phyloP scores from a whole-genome alignment of 768 basidiomycete species.

The Suillus ampliporus region DNA sequence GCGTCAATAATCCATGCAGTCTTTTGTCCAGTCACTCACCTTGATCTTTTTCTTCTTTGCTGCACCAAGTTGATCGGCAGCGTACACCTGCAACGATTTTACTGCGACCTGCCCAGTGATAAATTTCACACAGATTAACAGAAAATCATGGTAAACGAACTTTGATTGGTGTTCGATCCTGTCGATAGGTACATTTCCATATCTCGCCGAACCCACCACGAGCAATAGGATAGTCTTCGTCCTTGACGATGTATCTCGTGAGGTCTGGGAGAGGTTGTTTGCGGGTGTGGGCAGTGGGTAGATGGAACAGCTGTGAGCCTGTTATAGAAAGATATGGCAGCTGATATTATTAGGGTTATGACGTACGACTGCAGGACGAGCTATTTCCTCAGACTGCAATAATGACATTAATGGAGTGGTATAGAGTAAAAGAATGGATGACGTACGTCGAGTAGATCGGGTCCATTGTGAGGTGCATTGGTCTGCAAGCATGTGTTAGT shows the following conservation, averaged over 20 bases:
- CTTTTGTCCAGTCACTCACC: not conserved
- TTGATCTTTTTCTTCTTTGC: slow-evolving; percentile 12
- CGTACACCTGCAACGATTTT: slow-evolving; percentile 6
- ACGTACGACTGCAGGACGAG: too few species aligned
- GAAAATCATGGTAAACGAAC: not conserved
- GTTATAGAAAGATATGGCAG: too few species aligned
- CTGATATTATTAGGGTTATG: too few species aligned
- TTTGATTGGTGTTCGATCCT: not conserved
- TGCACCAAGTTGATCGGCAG: not conserved
- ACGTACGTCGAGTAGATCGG: not conserved
- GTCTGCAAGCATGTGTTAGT: not conserved
- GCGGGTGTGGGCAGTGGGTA: too few species aligned
- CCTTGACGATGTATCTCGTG: not conserved
- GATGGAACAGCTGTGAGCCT: too few species aligned
- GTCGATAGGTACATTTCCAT: slow-evolving; percentile 9
- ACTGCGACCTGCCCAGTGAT: slow-evolving; percentile 5
- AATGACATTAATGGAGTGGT: not conserved
- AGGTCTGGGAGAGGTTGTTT: too few species aligned
- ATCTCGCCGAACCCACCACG: slow-evolving; percentile 9
- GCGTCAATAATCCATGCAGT: not conserved
- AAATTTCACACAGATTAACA: not conserved
- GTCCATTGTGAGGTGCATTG: not conserved
- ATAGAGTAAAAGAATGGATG: not conserved
- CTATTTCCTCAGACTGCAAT: too few species aligned
- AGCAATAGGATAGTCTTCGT: slow-evolving; percentile 3